Conservation (phyloP, 176 grass and related monocot species). For the Carex scoparia region DNA sequence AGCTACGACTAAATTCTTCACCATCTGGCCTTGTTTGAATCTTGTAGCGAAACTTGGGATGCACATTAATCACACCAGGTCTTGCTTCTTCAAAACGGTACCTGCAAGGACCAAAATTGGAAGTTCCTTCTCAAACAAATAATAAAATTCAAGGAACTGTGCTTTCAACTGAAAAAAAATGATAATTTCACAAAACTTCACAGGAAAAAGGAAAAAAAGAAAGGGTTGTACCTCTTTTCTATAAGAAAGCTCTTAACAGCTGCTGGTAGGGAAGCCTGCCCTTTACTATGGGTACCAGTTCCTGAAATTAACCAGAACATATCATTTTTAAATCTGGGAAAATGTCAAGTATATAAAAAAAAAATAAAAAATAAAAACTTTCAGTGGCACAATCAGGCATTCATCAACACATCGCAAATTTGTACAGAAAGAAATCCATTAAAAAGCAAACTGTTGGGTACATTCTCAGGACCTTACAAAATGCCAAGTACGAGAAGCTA, state of each 20-base stretch:
- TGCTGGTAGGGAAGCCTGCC: slow-evolving; percentile 65
- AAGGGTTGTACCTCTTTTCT: slow-evolving; percentile 50
- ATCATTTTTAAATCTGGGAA: neutral
- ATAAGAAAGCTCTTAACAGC: slow-evolving; percentile 67
- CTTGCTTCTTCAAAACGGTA: slow-evolving; percentile 72
- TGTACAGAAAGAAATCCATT: neutral
- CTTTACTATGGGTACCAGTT: slow-evolving; percentile 86
- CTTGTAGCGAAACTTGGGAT: slow-evolving; percentile 57
- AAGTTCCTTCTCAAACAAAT: neutral
- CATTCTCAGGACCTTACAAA: neutral
- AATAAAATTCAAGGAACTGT: neutral
- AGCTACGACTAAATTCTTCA: neutral
- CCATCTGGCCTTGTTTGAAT: neutral
- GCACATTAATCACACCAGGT: slow-evolving; percentile 60
- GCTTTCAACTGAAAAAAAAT: neutral
- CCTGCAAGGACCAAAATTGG: slow-evolving; percentile 19
- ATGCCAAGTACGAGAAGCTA: neutral
- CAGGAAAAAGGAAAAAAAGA: neutral
- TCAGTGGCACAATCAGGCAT: neutral
- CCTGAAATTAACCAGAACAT: slow-evolving; percentile 44
- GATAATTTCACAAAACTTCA: no score
- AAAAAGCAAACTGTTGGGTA: neutral
- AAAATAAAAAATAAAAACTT: neutral
- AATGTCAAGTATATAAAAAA: neutral
- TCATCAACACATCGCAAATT: neutral